Percentiles rank a stretch among this genome's conserved stretches.
These are phyloP conservation scores for Hortaea sp. DNA, from an alignment of 2,329 filamentous ascomycete species.

Conservation along the genomic window DNA sequence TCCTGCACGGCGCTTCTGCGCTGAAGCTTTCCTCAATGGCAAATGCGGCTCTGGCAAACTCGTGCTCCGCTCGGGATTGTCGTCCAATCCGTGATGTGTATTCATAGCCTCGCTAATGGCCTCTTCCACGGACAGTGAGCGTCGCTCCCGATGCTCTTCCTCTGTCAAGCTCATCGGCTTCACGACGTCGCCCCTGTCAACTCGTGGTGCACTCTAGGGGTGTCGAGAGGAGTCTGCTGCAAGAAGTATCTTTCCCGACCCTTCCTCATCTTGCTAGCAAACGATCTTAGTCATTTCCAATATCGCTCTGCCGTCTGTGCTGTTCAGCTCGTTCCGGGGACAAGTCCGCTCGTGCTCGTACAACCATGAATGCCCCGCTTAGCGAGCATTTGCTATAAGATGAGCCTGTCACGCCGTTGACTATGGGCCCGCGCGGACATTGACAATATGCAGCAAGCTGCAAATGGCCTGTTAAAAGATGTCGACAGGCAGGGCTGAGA, in stretches of 20 bases:
- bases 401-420: too few relatives aligned
- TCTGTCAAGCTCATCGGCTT: constrained; percentile 4
- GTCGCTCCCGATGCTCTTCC: constrained; percentile 5
- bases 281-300: constrained; percentile 1
- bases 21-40: constrained; percentile 30
- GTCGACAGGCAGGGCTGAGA: background rate
- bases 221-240: background rate
- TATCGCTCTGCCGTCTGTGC: background rate
- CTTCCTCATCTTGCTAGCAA: constrained; percentile 3
- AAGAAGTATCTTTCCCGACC: background rate
- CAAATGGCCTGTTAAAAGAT: background rate
- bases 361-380: too few relatives aligned
- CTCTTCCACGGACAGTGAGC: constrained; percentile 14
- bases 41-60: constrained; percentile 43
- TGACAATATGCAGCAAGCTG: background rate
- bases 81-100: constrained; percentile 2
- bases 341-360: background rate
- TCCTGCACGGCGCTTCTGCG: constrained; percentile 27
- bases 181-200: background rate
- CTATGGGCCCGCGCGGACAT: too few relatives aligned
- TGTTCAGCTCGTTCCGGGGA: background rate
- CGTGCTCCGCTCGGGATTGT: constrained; percentile 59
- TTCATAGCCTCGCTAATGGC: constrained; percentile 19
- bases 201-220: background rate
- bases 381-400: too few relatives aligned